These are phyloP conservation scores for Pseudogymnoascus sp. DNA, from an alignment of 2,329 filamentous ascomycete genomes.

Conservation along the genomic window DNA sequence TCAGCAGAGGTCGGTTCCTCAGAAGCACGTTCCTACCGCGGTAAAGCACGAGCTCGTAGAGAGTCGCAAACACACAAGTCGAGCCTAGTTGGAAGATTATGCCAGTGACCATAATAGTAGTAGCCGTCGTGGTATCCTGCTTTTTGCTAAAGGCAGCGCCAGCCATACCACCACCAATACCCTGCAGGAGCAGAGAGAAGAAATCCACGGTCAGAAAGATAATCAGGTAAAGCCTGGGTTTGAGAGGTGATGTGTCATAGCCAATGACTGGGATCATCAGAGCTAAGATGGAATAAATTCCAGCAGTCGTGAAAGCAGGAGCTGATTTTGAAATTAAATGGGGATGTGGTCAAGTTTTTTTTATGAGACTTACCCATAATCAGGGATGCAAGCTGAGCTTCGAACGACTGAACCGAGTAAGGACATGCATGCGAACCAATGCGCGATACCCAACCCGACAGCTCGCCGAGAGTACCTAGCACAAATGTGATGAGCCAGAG, in stretches of 20 bases:
- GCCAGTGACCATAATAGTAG: slow-evolving; percentile 32
- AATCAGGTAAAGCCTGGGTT: slow-evolving; percentile 45
- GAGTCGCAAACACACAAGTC: slow-evolving; percentile 32
- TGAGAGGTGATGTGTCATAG: slow-evolving; percentile 42
- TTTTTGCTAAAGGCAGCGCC: slow-evolving; percentile 35
- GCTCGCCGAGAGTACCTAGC: slow-evolving; percentile 36
- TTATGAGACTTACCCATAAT: slow-evolving; percentile 37
- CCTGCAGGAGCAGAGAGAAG: slow-evolving; percentile 50
- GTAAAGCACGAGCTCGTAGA: slow-evolving; percentile 30
- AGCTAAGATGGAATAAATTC: slow-evolving; percentile 57
- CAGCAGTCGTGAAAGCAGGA: slow-evolving; percentile 47
- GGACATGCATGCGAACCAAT: slow-evolving; percentile 22
- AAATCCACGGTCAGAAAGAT: slow-evolving; percentile 54
- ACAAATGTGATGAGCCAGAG: slow-evolving; percentile 44
- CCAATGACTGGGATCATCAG: slow-evolving; percentile 46
- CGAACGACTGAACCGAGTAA: slow-evolving; percentile 29
- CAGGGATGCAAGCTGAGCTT: slow-evolving; percentile 34
- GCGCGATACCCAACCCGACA: slow-evolving; percentile 31
- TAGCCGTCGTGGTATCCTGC: slow-evolving; percentile 20
- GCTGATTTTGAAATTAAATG: slow-evolving; percentile 11
- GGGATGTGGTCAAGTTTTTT: not conserved
- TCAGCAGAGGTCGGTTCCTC: not conserved
- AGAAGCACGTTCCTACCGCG: slow-evolving; percentile 31
- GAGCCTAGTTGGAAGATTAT: slow-evolving; percentile 31
- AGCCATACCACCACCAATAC: slow-evolving; percentile 48